These are phyloP conservation scores for Yarrowia osloensis DNA, from an alignment of 805 yeast species.

Conservation along the genomic window DNA sequence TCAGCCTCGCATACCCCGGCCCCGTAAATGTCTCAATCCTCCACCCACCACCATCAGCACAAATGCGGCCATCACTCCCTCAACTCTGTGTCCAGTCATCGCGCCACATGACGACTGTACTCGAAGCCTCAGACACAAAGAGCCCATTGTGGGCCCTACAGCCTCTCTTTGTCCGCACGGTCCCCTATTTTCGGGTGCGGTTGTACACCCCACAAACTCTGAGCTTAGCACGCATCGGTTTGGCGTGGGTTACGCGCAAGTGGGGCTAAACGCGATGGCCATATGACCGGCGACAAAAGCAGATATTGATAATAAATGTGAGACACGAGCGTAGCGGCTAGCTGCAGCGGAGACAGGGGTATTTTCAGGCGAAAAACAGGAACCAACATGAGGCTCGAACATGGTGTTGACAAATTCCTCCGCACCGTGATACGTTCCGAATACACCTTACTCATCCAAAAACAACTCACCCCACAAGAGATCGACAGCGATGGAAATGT, in stretches of 20 bases:
- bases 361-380: too few relatives aligned
- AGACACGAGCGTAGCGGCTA: neutral
- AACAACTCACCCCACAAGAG: neutral
- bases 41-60: too few relatives aligned
- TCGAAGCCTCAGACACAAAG: neutral
- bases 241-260: neutral
- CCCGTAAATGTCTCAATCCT: too few relatives aligned
- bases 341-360: too few relatives aligned
- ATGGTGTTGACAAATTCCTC: too few relatives aligned
- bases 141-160: neutral
- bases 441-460: too few relatives aligned
- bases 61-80: neutral
- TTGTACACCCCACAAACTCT: neutral
- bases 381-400: too few relatives aligned
- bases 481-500: neutral
- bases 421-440: too few relatives aligned
- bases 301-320: neutral
- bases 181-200: neutral
- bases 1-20: too few relatives aligned
- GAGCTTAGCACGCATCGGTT: neutral
- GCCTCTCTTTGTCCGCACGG: neutral
- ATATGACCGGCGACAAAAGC: neutral
- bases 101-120: too few relatives aligned
- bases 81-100: too few relatives aligned
- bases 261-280: neutral